Evolutionary conservation across 805 yeast species (phyloP), one percentile per base, ranked within the genome.

Genomic region (Nakazawaea peltata): DNA sequence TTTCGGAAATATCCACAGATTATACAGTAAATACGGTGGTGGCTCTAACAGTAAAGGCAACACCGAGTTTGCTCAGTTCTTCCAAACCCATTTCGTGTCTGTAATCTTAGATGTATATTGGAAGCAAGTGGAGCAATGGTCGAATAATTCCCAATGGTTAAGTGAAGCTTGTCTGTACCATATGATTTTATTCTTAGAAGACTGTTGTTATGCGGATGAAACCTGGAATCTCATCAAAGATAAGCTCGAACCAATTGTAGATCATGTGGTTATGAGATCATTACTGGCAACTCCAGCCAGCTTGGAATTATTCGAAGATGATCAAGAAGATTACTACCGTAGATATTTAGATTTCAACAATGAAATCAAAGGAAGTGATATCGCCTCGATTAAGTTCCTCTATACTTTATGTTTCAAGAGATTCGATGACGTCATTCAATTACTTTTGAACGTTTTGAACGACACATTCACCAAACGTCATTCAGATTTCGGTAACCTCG

Each of bases 311-410:
- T 88, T 83, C 59, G 94, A 86, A 42, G 76, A 71, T 42, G 96
- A 88, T 47, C 96, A 96, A 3, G 81, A 75, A 37, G 96, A 87
- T 52, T 92, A 85, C 53, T 76, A 90, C 37, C 83, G 85, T 54
- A 65, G 77, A 34, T 71, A 71, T 36, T 67, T 84, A 47, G 84
- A 76, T 53, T 59, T 74, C 28, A 65, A 63, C 44, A 56, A 69
- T 38, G 75, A 68, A 37, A 56, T 57, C 22, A 65, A 62, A 26
- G 67, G 68, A 22, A 60, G 75, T 4, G 76, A 69, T 42, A 61
- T 65, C 24, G 76, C 75, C 1, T 62, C 74, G 5, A 60, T 64
- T 33, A 67, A 67, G 48, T 69, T 71, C 40, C 44, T 67, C 24
- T 65, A 52, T 48, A 46, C 64, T 26, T 49, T 68, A 41, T 48